These are phyloP conservation scores for Metarhizium rileyi DNA, from an alignment of 2,329 filamentous ascomycete species.

Conservation along the genomic window DNA sequence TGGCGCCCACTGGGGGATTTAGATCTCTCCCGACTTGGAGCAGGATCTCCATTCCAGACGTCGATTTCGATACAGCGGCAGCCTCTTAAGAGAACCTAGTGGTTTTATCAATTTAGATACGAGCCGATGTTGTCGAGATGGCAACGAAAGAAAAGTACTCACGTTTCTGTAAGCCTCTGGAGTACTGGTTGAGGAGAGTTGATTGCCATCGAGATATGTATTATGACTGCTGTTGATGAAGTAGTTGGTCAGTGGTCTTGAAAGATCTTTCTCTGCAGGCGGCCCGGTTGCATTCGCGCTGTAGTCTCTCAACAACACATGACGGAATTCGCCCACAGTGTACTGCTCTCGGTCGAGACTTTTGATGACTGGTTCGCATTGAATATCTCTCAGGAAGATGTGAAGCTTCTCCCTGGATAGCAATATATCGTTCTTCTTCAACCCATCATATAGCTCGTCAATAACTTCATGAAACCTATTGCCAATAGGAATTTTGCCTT, in stretches of 20 bases:
- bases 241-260: constrained; percentile 72
- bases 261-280: constrained; percentile 44
- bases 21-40: constrained; percentile 23
- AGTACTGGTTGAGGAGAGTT: constrained; percentile 68
- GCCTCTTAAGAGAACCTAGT: constrained; percentile 59
- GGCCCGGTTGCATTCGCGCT: constrained; percentile 35
- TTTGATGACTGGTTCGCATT: constrained; percentile 31
- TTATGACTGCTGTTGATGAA: constrained; percentile 95
- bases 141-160: constrained; percentile 20
- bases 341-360: constrained; percentile 32
- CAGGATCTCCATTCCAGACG: constrained; percentile 70
- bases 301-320: constrained; percentile 34
- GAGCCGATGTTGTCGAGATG: not conserved
- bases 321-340: constrained; percentile 39
- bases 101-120: not conserved
- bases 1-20: constrained; percentile 34
- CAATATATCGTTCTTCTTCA: constrained; percentile 25
- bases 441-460: constrained; percentile 34
- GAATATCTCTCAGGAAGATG: constrained; percentile 39
- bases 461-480: constrained; percentile 39
- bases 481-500: constrained; percentile 32
- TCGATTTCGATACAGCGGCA: constrained; percentile 93
- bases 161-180: constrained; percentile 71
- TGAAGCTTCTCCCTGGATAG: constrained; percentile 30
- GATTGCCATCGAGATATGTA: constrained; percentile 82